These are phyloP conservation scores for Diaporthe longicolla DNA, from an alignment of 2,329 filamentous ascomycete genomes.

Conservation along the genomic window DNA sequence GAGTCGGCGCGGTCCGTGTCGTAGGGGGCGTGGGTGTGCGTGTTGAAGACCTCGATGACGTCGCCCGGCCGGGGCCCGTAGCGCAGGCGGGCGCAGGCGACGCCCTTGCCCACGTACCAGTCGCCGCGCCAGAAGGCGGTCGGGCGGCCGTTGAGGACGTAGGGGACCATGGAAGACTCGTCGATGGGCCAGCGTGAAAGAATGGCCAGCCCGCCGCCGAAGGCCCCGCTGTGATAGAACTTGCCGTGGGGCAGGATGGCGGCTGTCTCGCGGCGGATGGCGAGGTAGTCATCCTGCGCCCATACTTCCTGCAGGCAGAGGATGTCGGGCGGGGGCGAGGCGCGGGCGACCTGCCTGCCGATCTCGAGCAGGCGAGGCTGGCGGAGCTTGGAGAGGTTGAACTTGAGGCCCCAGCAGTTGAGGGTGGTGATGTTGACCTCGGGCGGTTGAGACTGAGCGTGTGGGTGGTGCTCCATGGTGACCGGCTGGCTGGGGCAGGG, in stretches of 20 bases:
- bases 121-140: constrained; percentile 95
- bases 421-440: constrained; percentile 86
- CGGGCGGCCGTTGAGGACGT: constrained; percentile 92
- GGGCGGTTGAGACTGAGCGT: constrained; percentile 61
- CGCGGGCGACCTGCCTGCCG: constrained; percentile 80
- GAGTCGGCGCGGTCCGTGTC: constrained; percentile 81
- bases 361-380: constrained; percentile 86
- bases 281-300: constrained; percentile 86
- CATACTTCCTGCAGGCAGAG: constrained; percentile 97
- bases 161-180: constrained; percentile 87
- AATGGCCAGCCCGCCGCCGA: constrained; percentile 90
- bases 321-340: constrained; percentile 80
- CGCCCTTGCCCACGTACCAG: constrained; percentile 96
- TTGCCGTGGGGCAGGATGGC: constrained; percentile 89
- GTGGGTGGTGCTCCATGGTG: constrained; percentile 47
- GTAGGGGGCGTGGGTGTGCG: constrained; percentile 92
- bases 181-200: constrained; percentile 93
- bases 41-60: constrained; percentile 90
- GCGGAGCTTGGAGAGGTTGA: constrained; percentile 80
- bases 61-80: constrained; percentile 75
- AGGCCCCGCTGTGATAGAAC: constrained; percentile 91
- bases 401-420: constrained; percentile 98
- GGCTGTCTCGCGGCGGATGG: constrained; percentile 79
- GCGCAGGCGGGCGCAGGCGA: constrained; percentile 85
- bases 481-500: background rate